These are phyloP conservation scores for Podospora pseudocomata DNA, from an alignment of 495 filamentous ascomycete genomes.

Conservation along the genomic window DNA sequence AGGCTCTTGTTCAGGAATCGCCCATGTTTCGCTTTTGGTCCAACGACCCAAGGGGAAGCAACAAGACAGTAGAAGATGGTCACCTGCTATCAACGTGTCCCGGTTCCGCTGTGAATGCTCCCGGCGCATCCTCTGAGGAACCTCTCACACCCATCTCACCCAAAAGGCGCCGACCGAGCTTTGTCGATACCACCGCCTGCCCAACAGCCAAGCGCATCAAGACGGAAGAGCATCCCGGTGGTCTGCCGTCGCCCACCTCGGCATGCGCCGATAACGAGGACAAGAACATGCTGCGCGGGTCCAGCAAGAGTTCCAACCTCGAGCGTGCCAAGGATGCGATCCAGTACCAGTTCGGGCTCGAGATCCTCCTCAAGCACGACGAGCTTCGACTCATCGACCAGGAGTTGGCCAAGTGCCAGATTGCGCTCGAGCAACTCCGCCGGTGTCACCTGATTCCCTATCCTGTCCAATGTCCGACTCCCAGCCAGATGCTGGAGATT, in stretches of 20 bases:
- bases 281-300: constrained; percentile 20
- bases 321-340: constrained; percentile 64
- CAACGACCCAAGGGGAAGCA: constrained; percentile 47
- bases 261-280: constrained; percentile 25
- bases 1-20: constrained; percentile 10
- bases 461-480: constrained; percentile 59
- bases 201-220: constrained; percentile 36
- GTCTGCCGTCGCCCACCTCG: constrained; percentile 32
- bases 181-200: constrained; percentile 24
- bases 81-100: constrained; percentile 18
- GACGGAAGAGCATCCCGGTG: constrained; percentile 35
- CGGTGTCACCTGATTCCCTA: constrained; percentile 89
- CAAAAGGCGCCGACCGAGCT: constrained; percentile 38
- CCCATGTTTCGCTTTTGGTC: constrained; percentile 49
- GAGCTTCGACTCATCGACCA: constrained; percentile 93
- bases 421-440: constrained; percentile 91
- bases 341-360: constrained; percentile 80
- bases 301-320: constrained; percentile 21
- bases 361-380: constrained; percentile 90
- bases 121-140: constrained; percentile 9
- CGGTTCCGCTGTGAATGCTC: constrained; percentile 12
- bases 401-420: constrained; percentile 92
- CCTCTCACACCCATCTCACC: constrained; percentile 21
- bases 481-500: constrained; percentile 60
- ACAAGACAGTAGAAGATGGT: constrained; percentile 33